Evolutionary conservation across 768 basidiomycete genomes (phyloP).

Genomic region (Lentinus tigrinus): DNA sequence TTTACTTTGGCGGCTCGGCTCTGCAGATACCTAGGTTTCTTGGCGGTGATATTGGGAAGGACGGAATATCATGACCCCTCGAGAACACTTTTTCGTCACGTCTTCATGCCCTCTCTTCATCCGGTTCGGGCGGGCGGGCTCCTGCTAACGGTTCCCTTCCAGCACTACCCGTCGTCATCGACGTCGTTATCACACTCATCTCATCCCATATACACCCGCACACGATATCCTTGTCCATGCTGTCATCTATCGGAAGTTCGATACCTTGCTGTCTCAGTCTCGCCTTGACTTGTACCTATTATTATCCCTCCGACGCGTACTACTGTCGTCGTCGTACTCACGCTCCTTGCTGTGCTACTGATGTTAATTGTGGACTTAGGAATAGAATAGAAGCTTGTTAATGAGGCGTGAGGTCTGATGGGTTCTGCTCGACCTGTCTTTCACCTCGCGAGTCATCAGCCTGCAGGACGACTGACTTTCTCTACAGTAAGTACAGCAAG

Average conservation of each 20-base stretch:
- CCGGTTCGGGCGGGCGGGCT: neutral
- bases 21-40: no score
- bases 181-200: neutral
- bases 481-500: no score
- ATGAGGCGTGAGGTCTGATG: no score
- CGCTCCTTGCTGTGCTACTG: slow-evolving; percentile 10
- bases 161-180: neutral
- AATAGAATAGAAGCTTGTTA: neutral
- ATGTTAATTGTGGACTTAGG: neutral
- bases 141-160: no score
- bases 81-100: no score
- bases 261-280: neutral
- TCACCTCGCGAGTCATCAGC: no score
- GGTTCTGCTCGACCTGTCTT: no score
- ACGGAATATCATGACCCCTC: no score
- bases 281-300: no score
- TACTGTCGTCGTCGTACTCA: neutral
- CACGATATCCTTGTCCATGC: neutral
- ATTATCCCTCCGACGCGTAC: neutral
- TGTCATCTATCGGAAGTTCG: neutral
- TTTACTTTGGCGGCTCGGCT: no score
- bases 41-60: no score
- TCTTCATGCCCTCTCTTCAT: neutral
- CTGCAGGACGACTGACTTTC: no score
- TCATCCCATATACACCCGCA: neutral